Base-by-base conservation (phyloP, 148 eudicot species). In the Linanthus parryae region DNA sequence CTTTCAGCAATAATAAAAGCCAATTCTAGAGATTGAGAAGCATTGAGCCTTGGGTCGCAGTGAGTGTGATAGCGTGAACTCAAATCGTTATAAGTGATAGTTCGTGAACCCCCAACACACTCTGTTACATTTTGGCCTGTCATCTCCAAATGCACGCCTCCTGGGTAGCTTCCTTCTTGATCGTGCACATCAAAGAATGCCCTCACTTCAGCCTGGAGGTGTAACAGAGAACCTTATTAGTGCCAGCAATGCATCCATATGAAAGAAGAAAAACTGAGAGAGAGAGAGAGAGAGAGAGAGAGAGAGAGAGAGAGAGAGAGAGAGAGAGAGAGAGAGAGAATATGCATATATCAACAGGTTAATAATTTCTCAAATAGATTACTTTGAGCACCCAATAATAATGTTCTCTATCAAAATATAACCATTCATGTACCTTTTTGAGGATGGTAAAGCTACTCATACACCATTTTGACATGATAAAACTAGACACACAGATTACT, bases 141-240 rank as follows among this genome's bases (percentile, higher is more conserved):
- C 94, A 84, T 84, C 64, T 84, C 94, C 17, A 84, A 70, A 71
- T 84, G 94, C 44, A 84, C 75, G 23, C 94, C 94, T 42, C 94
- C 94, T 0, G 94, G 80, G 42, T 84, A 84, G 73, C 94, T 85
- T 59, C 94, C 94, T 76, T 85, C 94, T 73, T 85, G 88, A 64
- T 81, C 85, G 42, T 85, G 94, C 27, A 85, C 85, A 42, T 85
- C 88, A 63, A 76, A 85, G 73, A 85, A 85, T 28, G 95, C 85
- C 52, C 72, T 71, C 51, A 82, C 63, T 66, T 85, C 95, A 10
- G 80, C 83, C 88, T 82, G 22, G 10, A 36, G 62, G 36, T 22
- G n/a, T 15, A 49, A 52, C 14, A 40, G 39, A 30, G 14, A 60
- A 36, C 27, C 0, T 31, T 14, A 16, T 51, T 31, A 48, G n/a